phyloP scores from a whole-genome alignment of 768 basidiomycete genomes.

The Russula vinacea region DNA sequence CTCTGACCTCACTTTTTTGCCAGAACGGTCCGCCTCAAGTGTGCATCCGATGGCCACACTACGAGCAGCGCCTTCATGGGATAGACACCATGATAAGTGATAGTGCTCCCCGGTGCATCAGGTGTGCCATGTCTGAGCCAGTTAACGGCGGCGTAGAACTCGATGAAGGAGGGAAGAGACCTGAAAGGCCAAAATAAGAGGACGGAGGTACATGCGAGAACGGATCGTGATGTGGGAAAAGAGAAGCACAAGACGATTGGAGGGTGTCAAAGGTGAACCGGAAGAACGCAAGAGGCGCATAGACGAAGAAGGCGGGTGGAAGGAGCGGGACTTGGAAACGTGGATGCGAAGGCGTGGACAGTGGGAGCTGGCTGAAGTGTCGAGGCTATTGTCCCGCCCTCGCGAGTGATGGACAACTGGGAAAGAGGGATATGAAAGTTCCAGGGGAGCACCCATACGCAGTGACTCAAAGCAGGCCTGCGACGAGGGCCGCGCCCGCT shows the following conservation, averaged over 20 bases:
- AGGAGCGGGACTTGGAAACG: slow-evolving; percentile 57
- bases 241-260: slow-evolving; percentile 50
- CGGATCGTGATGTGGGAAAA: slow-evolving; percentile 77
- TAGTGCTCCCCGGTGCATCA: slow-evolving; percentile 41
- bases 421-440: neutral
- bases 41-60: slow-evolving; percentile 80
- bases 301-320: slow-evolving; percentile 67
- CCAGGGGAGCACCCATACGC: too few relatives aligned
- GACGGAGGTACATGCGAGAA: slow-evolving; percentile 67
- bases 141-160: slow-evolving; percentile 24
- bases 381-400: slow-evolving; percentile 93
- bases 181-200: slow-evolving; percentile 73
- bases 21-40: slow-evolving; percentile 72
- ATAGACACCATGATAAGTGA: slow-evolving; percentile 88
- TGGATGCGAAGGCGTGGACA: slow-evolving; percentile 88
- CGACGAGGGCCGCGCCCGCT: slow-evolving; percentile 44
- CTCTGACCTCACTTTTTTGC: too few relatives aligned
- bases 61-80: slow-evolving; percentile 85
- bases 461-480: slow-evolving; percentile 50
- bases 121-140: slow-evolving; percentile 19
- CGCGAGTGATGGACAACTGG: slow-evolving; percentile 85
- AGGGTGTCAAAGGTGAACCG: slow-evolving; percentile 54
- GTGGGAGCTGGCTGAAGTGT: slow-evolving; percentile 91
- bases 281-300: slow-evolving; percentile 72
- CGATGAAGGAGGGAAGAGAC: slow-evolving; percentile 48